These are phyloP conservation scores for Chondrus crispus DNA, from an alignment of 23 red algal genomes.

Conservation along the genomic window DNA sequence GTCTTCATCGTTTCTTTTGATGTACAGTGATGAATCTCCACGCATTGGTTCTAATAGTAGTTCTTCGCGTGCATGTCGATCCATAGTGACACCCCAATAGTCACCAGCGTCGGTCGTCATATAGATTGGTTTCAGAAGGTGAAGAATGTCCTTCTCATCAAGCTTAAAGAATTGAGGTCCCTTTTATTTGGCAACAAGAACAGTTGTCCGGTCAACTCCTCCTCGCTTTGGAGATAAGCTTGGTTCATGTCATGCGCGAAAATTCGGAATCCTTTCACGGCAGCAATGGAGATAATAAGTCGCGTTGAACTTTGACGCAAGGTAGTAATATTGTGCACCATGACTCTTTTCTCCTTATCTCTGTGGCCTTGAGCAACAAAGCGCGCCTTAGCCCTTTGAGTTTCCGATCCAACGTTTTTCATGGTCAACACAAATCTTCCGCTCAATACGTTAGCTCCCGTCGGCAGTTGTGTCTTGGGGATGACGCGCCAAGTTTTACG, in stretches of 20 bases:
- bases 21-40: background rate
- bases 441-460: background rate
- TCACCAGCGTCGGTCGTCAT: too few relatives aligned
- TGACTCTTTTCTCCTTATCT: background rate
- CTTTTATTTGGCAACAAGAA: background rate
- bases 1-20: background rate
- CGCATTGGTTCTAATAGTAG: too few relatives aligned
- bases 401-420: background rate
- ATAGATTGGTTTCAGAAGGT: too few relatives aligned
- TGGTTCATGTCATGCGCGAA: background rate
- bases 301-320: background rate
- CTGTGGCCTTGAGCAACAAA: background rate
- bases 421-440: background rate
- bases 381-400: background rate
- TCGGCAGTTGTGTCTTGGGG: background rate
- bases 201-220: background rate
- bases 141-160: too few relatives aligned
- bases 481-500: background rate
- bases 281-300: conserved; percentile 6
- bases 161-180: background rate
- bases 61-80: too few relatives aligned
- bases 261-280: background rate
- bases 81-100: too few relatives aligned
- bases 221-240: background rate
- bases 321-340: conserved; percentile 1